These are phyloP conservation scores for Hysterangium stoloniferum DNA, from an alignment of 768 basidiomycete species.

Conservation along the genomic window DNA sequence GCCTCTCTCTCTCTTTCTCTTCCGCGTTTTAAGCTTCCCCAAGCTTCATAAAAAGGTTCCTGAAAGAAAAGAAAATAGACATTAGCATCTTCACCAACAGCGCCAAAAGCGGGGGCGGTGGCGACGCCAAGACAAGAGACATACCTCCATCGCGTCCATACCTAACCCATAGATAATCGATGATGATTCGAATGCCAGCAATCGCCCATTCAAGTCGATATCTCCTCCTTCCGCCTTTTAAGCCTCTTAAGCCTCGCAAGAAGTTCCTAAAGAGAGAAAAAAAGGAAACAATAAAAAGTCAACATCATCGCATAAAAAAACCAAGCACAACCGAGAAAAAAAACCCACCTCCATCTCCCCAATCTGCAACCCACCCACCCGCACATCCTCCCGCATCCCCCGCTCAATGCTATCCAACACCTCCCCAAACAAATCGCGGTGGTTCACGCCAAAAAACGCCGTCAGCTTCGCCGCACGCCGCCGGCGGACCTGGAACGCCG, in stretches of 20 bases:
- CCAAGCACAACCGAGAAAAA: background rate
- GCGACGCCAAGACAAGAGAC: too few species aligned
- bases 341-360: slow-evolving; percentile 64
- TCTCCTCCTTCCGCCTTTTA: slow-evolving; percentile 18
- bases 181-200: too few species aligned
- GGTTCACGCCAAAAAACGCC: slow-evolving; percentile 83
- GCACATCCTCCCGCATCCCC: slow-evolving; percentile 63
- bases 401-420: slow-evolving; percentile 75
- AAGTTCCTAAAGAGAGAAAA: slow-evolving; percentile 37
- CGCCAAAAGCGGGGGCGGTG: too few species aligned
- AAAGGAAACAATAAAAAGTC: background rate
- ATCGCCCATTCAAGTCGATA: background rate
- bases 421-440: slow-evolving; percentile 68
- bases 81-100: too few species aligned
- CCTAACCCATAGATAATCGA: too few species aligned
- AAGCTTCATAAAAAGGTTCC: too few species aligned
- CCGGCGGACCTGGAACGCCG: slow-evolving; percentile 58
- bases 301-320: background rate
- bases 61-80: too few species aligned
- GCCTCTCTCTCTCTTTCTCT: too few species aligned
- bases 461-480: slow-evolving; percentile 76
- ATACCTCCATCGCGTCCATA: too few species aligned
- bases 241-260: slow-evolving; percentile 27
- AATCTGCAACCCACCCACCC: slow-evolving; percentile 51
- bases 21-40: too few species aligned